Base-by-base conservation (phyloP, 2,329 filamentous ascomycete genomes). In the Aspergillus sp. region DNA sequence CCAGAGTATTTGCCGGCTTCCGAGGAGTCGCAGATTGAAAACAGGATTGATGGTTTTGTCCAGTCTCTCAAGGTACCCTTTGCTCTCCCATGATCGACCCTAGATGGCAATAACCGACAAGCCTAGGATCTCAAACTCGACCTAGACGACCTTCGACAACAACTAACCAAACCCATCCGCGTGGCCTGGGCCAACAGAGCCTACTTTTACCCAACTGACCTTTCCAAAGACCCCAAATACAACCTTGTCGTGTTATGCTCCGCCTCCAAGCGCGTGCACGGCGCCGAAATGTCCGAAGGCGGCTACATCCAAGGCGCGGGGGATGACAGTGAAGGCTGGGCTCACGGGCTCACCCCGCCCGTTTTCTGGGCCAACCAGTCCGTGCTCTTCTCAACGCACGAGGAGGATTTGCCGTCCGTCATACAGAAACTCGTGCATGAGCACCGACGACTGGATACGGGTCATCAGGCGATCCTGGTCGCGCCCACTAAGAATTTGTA, bases 281-380 rank as follows among this genome's bases (percentile, higher is more conserved):
- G 83, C 10, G 82, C 80, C 3, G 88, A 91, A 63, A 74, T 80
- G 56, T 81, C 81, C 23, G 83, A 85, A 61, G 80, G 79, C 3
- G 84, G 83, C 5, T 98, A 98, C 62, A 85, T 98, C 50, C 93
- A 97, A 69, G 93, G 93, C 44, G 91, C 91, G 0, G 93, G 86
- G 2, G 93, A 98, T 66, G 93, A 98, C 65, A 88, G 86, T 10
- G 93, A 98, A 73, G 88, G 88, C 57, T 98, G 93, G 93, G 85
- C 90, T 1, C 73, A 80, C 46, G 89, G 88, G 0, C 77, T 97
- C 13, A 93, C 87, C 0, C 82, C 91, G 0, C 65, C 73, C 0
- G 53, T 91, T 0, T 98, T 95, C 69, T 98, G 93, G 93, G 68
- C 67, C 2, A 75, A 95, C 57, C 73, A 72, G 38, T 72, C 79